Evolutionary conservation across 75 land plant species (phyloP).

Genomic region (Larix kaempferi): DNA sequence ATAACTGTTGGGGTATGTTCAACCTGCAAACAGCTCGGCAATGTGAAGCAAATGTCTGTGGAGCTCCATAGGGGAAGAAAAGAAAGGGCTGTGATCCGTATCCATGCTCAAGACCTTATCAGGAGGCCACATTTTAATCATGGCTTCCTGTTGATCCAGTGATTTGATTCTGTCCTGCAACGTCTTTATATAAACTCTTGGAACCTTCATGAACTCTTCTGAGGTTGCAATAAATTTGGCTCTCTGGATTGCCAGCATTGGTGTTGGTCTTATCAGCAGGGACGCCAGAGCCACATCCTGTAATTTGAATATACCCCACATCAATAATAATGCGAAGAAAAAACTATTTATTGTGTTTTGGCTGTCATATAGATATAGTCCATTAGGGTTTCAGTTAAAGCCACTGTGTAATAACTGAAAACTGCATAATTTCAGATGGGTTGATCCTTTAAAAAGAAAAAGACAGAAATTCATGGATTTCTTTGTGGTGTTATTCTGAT

Average conservation of each 20-base stretch:
- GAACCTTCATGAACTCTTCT: slow-evolving; percentile 13
- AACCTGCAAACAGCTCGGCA: not conserved
- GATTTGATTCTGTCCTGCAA: slow-evolving; percentile 10
- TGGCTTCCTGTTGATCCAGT: slow-evolving; percentile 6
- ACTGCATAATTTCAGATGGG: not conserved
- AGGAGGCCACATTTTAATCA: slow-evolving; percentile 13
- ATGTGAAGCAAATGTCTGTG: not conserved
- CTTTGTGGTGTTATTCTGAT: not conserved
- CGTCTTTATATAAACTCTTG: slow-evolving; percentile 23
- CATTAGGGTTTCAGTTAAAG: not conserved
- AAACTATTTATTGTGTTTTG: no score
- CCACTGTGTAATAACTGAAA: not conserved
- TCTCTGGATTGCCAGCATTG: slow-evolving; percentile 10
- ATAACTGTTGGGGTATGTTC: no score
- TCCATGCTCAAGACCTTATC: slow-evolving; percentile 12
- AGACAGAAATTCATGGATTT: no score
- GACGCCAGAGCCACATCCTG: slow-evolving; percentile 28
- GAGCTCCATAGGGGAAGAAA: slow-evolving; percentile 14
- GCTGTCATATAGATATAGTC: no score
- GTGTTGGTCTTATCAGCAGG: slow-evolving; percentile 18
- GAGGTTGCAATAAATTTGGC: slow-evolving; percentile 1
- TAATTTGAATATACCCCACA: not conserved
- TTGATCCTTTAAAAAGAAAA: no score
- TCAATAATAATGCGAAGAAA: no score
- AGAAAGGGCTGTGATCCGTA: slow-evolving; percentile 29